Conservation (phyloP, 352 stramenopile species). For the Globisporangium megalacanthum region DNA sequence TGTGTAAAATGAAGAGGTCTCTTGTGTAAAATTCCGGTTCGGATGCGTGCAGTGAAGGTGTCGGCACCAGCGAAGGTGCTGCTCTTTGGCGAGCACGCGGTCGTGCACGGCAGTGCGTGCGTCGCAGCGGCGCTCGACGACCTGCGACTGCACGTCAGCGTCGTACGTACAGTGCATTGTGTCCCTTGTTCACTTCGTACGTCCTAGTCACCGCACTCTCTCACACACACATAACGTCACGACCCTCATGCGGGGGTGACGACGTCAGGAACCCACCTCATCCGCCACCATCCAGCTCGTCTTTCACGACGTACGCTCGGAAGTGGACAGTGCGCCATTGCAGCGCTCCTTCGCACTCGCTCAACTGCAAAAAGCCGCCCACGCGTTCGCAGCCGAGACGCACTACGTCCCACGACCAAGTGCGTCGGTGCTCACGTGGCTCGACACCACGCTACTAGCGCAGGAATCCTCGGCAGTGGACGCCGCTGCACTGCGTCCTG, state of each 20-base stretch:
- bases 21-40: too few species aligned
- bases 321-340: conserved; percentile 22
- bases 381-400: conserved; percentile 26
- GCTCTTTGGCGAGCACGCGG: conserved; percentile 87
- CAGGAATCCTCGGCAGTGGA: conserved; percentile 32
- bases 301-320: conserved; percentile 49
- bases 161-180: conserved; percentile 46
- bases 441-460: conserved; percentile 37
- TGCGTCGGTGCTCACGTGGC: conserved; percentile 30
- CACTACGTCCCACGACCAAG: conserved; percentile 49
- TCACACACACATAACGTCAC: not conserved
- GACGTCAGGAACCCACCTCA: not conserved
- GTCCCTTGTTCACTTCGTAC: not conserved
- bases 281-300: conserved; percentile 27
- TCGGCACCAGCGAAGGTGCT: conserved; percentile 88
- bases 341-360: conserved; percentile 27
- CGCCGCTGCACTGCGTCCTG: conserved; percentile 39
- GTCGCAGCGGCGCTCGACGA: conserved; percentile 81
- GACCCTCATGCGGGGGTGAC: not conserved
- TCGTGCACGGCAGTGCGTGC: conserved; percentile 83
- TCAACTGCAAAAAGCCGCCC: conserved; percentile 26
- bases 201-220: not conserved
- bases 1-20: too few species aligned
- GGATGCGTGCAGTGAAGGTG: conserved; percentile 22
- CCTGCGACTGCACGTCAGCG: conserved; percentile 67